These are phyloP conservation scores for Globisporangium polare DNA, from an alignment of 352 stramenopile genomes.

Conservation along the genomic window DNA sequence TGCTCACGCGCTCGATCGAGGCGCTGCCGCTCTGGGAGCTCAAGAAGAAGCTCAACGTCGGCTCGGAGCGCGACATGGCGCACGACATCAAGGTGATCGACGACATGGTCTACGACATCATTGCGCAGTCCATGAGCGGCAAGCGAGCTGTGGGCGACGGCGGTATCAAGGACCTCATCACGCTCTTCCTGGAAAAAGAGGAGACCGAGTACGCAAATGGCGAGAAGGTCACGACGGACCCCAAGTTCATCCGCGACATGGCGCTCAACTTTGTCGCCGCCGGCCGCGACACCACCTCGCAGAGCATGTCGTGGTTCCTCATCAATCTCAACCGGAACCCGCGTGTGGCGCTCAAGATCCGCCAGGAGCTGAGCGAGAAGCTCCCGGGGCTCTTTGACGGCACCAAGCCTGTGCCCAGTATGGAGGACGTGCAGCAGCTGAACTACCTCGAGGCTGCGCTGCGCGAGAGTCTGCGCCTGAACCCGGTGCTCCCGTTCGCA, in stretches of 20 bases:
- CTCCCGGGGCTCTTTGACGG: not conserved
- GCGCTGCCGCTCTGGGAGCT: slow-evolving; percentile 21
- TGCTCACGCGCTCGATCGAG: slow-evolving; percentile 14
- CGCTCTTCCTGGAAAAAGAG: slow-evolving; percentile 45
- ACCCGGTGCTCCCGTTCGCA: slow-evolving; percentile 56
- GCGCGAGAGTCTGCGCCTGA: slow-evolving; percentile 40
- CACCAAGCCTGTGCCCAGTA: slow-evolving; percentile 13
- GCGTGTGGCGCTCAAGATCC: slow-evolving; percentile 24
- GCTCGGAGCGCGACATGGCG: slow-evolving; percentile 11
- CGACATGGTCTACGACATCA: slow-evolving; percentile 18
- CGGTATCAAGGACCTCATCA: slow-evolving; percentile 29
- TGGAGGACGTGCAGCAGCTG: slow-evolving; percentile 33
- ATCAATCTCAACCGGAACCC: slow-evolving; percentile 71
- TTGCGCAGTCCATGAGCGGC: slow-evolving; percentile 11
- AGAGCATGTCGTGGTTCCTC: slow-evolving; percentile 72
- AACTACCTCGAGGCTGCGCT: slow-evolving; percentile 43
- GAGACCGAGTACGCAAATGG: slow-evolving; percentile 15
- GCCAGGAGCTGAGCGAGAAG: slow-evolving; percentile 21
- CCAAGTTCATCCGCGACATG: slow-evolving; percentile 62
- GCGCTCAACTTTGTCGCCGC: slow-evolving; percentile 77
- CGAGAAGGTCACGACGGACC: slow-evolving; percentile 3
- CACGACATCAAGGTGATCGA: slow-evolving; percentile 14
- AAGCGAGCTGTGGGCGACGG: not conserved
- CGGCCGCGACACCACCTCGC: slow-evolving; percentile 68
- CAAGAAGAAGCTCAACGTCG: slow-evolving; percentile 19